Base-by-base conservation (phyloP, 2,329 filamentous ascomycete species). In the Lizonia empirigonia region DNA sequence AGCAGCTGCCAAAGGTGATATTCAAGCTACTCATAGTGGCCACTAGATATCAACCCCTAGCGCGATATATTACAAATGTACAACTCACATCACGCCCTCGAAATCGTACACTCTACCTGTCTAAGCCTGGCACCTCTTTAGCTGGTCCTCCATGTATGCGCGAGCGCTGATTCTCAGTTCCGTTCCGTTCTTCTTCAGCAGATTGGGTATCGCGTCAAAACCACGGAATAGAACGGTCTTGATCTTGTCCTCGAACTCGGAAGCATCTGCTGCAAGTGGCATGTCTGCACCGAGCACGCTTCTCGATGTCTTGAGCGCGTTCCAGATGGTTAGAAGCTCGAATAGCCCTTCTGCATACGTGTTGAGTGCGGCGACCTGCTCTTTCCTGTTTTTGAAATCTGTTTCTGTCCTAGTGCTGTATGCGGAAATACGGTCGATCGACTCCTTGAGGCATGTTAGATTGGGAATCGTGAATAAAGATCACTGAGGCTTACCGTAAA, bases 271-370 rank as follows among this genome's bases (percentile, higher is more conserved):
- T 1, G 61, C 58, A 41, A 63, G 56, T 7, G 70, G 71, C 56
- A 75, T 71, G 7, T 72, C 51, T 4, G 50, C 49, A 8, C 73
- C 73, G 0, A 79, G 69, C 4, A 78, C 71, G 26, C 70, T 69
- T 41, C 68, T 65, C 1, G 77, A 72, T 4, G 78, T 68, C 37
- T 60, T 66, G n/a, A 79, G 67, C n/a, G 72, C 77, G 50, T 78
- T 76, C 70, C 71, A 77, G 18, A 78, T 59, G 10, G 74, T 69
- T 8, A 77, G 58, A 4, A 67, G 61, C 4, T 63, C 57, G 7
- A 71, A 37, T 24, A 76, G 67, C 4, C 63, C 54, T 41, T 58
- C 59, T 55, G 22, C 44, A 45, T 55, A 50, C 24, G 24, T 7
- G n/a, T 22, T 39, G 7, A 47, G 36, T 35, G 50, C 57, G 8